phyloP scores from a whole-genome alignment of 768 basidiomycete species.

The Dentipellis fragilis region DNA sequence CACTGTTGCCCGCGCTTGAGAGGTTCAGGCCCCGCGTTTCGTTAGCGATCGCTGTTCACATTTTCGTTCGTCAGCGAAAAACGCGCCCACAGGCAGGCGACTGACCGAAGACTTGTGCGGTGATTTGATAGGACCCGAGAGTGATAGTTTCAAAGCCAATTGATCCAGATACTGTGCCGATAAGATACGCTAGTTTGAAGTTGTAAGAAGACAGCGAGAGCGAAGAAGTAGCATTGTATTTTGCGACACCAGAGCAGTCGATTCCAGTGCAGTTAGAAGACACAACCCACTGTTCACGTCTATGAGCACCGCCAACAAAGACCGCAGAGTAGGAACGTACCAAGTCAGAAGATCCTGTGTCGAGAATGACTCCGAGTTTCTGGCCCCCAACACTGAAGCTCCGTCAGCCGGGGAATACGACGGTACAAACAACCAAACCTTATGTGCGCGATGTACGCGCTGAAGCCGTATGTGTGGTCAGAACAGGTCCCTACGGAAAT shows the following conservation, averaged over 20 bases:
- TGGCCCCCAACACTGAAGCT: conserved; percentile 30
- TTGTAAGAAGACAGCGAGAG: conserved; percentile 21
- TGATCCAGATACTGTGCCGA: conserved; percentile 37
- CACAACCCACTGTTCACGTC: conserved; percentile 1
- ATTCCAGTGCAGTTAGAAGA: conserved; percentile 22
- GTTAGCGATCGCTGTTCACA: conserved; percentile 32
- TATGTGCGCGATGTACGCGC: conserved; percentile 31
- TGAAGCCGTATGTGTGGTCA: conserved; percentile 5
- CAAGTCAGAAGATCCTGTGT: conserved; percentile 51
- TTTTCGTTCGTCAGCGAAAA: background rate
- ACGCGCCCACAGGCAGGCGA: background rate
- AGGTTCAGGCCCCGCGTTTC: conserved; percentile 33
- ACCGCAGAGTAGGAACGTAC: conserved; percentile 20
- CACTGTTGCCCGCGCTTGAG: conserved; percentile 37
- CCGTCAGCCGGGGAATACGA: background rate
- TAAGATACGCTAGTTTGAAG: conserved; percentile 42
- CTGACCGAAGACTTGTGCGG: conserved; percentile 39
- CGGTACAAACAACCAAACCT: conserved; percentile 16
- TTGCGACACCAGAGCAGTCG: conserved; percentile 31
- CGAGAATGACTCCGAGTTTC: conserved; percentile 35
- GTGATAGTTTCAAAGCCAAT: conserved; percentile 36
- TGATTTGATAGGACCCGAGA: conserved; percentile 34
- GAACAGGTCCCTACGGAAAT: too few species aligned
- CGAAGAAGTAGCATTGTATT: conserved; percentile 26
- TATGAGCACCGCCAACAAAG: background rate